Base-by-base conservation (phyloP, 2,329 filamentous ascomycete genomes). In the Chaetoscypha palmicola region DNA sequence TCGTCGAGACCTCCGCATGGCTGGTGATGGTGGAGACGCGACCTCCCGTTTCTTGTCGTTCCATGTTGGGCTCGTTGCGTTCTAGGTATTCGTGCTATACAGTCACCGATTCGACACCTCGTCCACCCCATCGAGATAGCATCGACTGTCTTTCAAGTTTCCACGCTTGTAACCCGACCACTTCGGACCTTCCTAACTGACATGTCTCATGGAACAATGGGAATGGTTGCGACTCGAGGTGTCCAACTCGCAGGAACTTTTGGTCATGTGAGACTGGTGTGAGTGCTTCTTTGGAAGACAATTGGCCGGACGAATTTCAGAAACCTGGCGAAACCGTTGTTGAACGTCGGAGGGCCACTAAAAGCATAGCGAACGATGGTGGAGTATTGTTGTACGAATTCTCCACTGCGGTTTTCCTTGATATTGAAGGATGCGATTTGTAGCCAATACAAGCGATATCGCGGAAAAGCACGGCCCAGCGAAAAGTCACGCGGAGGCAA, bases 211-310 rank as follows among this genome's bases (percentile, higher is more conserved):
- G 20, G 41, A 19, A 30, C 31, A 22, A 39, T 41, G 41, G 37
- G 24, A 39, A 19, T 16, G 16, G 24, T 34, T 33, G 38, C 34
- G 38, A 41, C 38, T 33, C 38, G 38, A 41, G 41, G 43, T 48
- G 49, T 54, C 53, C 48, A 52, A 46, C 54, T 47, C 56, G 58
- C 58, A 61, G 58, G 41, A 51, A 36, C 43, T 36, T 53, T 52
- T 43, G 53, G 39, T 61, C 58, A 61, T 58, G 56, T 60, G 58
- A 61, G 54, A 26, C 35, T 23, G 28, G 55, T 59, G 52, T 60
- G 55, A 51, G 50, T 52, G 52, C 37, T 37, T 28, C 40, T 49
- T 46, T 28, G 38, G n/a, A 7, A 31, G 34, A 21, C 34, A 41
- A 57, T 58, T 59, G 54, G 55, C 26, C 36, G 38, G 39, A 39